Conservation (phyloP, 345 rosid species). For the Lepidium didymum region DNA sequence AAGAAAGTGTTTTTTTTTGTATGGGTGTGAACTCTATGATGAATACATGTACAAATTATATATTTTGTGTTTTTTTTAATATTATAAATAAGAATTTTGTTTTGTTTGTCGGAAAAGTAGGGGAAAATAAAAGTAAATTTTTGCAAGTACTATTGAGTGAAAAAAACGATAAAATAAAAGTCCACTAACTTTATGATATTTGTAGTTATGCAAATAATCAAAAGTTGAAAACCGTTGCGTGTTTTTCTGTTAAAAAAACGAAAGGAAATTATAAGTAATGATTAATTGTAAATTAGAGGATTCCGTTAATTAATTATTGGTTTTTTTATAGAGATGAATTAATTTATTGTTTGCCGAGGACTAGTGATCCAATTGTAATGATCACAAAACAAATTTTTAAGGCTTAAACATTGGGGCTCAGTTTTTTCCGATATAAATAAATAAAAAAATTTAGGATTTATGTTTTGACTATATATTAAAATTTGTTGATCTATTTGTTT, state of each 20-base stretch:
- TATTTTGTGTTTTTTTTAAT: background rate
- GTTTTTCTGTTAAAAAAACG: background rate
- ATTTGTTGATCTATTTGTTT: too few species aligned
- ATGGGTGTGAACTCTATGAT: conserved; percentile 22
- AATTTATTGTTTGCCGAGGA: too few species aligned
- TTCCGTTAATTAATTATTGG: too few species aligned
- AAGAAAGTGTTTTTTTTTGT: background rate
- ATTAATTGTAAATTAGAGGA: background rate
- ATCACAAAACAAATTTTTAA: too few species aligned
- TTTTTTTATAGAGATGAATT: too few species aligned
- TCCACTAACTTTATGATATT: conserved; percentile 11
- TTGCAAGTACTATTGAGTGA: conserved; percentile 7
- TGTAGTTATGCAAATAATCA: conserved; percentile 5
- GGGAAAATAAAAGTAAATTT: background rate
- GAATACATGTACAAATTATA: conserved; percentile 27
- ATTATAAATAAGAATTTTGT: background rate
- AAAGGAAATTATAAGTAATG: background rate
- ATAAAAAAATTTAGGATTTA: too few species aligned
- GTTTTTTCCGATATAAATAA: too few species aligned
- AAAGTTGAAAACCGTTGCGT: background rate
- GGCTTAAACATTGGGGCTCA: too few species aligned
- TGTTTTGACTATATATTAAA: too few species aligned
- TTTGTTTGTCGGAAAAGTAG: conserved; percentile 29
- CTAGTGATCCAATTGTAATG: too few species aligned
- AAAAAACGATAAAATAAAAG: conserved; percentile 7